Evolutionary conservation across 2,329 filamentous ascomycete species (phyloP).

Genomic region (Chaetomium sp.): DNA sequence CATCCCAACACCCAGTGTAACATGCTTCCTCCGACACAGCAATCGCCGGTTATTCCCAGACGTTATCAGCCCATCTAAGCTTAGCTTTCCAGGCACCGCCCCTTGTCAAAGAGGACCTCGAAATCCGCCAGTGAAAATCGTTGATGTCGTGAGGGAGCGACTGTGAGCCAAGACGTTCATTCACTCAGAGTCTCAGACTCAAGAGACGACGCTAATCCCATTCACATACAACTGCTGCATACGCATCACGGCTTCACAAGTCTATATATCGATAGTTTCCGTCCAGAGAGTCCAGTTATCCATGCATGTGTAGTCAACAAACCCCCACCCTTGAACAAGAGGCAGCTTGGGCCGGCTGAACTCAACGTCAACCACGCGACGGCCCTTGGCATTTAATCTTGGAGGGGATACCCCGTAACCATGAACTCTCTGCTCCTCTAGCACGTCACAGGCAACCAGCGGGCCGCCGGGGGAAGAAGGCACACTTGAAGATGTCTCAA

Average conservation of each 20-base stretch:
- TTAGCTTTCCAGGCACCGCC: too few relatives aligned
- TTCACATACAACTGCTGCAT: too few relatives aligned
- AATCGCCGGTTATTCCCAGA: too few relatives aligned
- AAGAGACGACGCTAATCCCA: too few relatives aligned
- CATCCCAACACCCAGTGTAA: too few relatives aligned
- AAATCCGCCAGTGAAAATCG: too few relatives aligned
- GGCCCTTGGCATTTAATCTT: slow-evolving; percentile 5
- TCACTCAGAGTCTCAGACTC: too few relatives aligned
- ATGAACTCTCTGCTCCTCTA: background rate
- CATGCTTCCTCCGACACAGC: too few relatives aligned
- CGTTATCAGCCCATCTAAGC: too few relatives aligned
- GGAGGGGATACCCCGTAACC: slow-evolving; percentile 7
- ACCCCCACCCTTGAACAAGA: slow-evolving; percentile 1
- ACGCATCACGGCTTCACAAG: background rate
- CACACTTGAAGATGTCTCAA: background rate
- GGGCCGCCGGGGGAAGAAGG: background rate
- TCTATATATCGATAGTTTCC: slow-evolving; percentile 7
- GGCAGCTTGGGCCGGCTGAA: slow-evolving; percentile 10
- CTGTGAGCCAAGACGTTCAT: too few relatives aligned
- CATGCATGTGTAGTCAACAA: background rate
- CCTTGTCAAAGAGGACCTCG: too few relatives aligned
- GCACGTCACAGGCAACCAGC: background rate
- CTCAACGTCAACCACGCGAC: background rate
- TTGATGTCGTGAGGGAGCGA: too few relatives aligned
- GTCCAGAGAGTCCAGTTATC: slow-evolving; percentile 2